Percentiles rank a stretch among this genome's conserved stretches.
phyloP scores from a whole-genome alignment of 306 rosid species.

The Vigna trinervia region DNA sequence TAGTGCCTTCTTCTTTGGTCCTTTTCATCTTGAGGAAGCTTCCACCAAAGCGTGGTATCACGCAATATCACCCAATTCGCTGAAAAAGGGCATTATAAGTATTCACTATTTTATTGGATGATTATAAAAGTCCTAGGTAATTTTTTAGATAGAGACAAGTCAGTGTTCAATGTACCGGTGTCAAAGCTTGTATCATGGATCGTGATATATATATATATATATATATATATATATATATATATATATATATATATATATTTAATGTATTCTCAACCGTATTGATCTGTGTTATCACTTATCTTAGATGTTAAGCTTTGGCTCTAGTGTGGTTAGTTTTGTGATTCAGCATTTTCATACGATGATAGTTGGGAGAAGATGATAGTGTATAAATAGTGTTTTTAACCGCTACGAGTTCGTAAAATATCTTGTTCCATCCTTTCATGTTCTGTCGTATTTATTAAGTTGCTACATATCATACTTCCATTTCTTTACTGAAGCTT shows the following conservation, averaged over 20 bases:
- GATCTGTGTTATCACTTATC: slow-evolving; percentile 37
- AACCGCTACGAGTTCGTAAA: slow-evolving; percentile 19
- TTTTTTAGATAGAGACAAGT: slow-evolving; percentile 35
- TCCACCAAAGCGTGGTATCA: slow-evolving; percentile 62
- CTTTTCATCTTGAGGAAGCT: slow-evolving; percentile 62
- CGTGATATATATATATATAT: not conserved
- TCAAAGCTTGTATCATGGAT: slow-evolving; percentile 33
- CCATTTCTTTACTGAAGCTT: slow-evolving; percentile 9
- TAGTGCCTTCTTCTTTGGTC: slow-evolving; percentile 60
- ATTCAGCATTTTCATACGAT: slow-evolving; percentile 30
- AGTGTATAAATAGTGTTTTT: slow-evolving; percentile 42
- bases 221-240: too few species aligned
- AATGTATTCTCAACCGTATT: slow-evolving; percentile 31
- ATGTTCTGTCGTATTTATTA: not conserved
- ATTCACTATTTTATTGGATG: slow-evolving; percentile 30
- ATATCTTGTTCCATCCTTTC: slow-evolving; percentile 12
- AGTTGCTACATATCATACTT: slow-evolving; percentile 8
- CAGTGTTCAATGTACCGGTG: slow-evolving; percentile 34
- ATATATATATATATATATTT: not conserved
- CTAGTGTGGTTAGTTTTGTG: slow-evolving; percentile 33
- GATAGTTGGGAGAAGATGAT: slow-evolving; percentile 34
- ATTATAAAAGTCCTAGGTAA: slow-evolving; percentile 33
- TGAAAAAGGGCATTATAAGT: slow-evolving; percentile 42
- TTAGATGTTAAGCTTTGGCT: slow-evolving; percentile 36
- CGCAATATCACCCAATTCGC: slow-evolving; percentile 63